Percentiles rank a stretch among this genome's conserved stretches.
Conservation (phyloP, 202 grass and related monocot genomes). For the Cymbopogon flexuosus region DNA sequence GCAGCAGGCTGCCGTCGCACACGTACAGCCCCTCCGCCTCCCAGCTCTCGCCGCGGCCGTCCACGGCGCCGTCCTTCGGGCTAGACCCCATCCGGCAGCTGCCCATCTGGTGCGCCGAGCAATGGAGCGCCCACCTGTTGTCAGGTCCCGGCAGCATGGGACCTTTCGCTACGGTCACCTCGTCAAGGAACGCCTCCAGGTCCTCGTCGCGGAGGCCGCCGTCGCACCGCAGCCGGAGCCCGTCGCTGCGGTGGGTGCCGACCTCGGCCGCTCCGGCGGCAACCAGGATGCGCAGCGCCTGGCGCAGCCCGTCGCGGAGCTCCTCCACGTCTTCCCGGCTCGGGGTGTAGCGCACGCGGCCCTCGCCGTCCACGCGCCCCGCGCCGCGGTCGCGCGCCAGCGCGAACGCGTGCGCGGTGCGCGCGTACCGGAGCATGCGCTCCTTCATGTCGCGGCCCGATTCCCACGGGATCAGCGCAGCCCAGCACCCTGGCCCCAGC, state of each 20-base stretch:
- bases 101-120: slow-evolving; percentile 84
- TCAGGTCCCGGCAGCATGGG: slow-evolving; percentile 18
- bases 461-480: slow-evolving; percentile 56
- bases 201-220: slow-evolving; percentile 50
- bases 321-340: slow-evolving; percentile 42
- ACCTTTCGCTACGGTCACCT: slow-evolving; percentile 33
- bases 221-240: slow-evolving; percentile 48
- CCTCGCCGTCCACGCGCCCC: slow-evolving; percentile 44
- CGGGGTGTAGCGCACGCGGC: slow-evolving; percentile 35
- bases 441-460: slow-evolving; percentile 71
- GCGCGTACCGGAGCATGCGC: slow-evolving; percentile 55
- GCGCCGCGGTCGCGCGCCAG: slow-evolving; percentile 61
- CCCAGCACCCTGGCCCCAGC: slow-evolving; percentile 48
- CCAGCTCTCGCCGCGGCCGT: slow-evolving; percentile 67
- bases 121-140: slow-evolving; percentile 21
- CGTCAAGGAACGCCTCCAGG: slow-evolving; percentile 65
- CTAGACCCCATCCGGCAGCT: slow-evolving; percentile 68
- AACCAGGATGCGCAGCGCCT: slow-evolving; percentile 51
- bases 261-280: slow-evolving; percentile 69
- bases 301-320: slow-evolving; percentile 45
- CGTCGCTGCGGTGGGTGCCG: slow-evolving; percentile 80
- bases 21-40: slow-evolving; percentile 75
- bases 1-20: slow-evolving; percentile 68
- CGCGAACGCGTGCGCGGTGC: slow-evolving; percentile 59
- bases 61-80: slow-evolving; percentile 42